Evolutionary conservation across 306 rosid genomes (phyloP), one percentile per base, ranked within the genome.

Genomic region (Quercus alba): DNA sequence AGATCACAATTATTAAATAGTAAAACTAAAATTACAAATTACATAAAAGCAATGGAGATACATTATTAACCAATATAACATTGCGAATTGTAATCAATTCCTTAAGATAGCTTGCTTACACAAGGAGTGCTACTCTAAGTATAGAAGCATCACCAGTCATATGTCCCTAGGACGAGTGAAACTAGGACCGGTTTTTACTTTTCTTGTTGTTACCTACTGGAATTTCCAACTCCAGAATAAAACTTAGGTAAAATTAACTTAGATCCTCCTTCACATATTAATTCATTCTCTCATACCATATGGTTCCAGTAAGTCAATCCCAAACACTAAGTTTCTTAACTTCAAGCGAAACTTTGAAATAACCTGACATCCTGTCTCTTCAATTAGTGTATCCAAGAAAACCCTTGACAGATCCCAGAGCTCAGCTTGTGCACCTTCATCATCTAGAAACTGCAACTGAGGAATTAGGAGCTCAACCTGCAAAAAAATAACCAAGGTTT

Each of bases 381-480:
- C 70, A 56, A 88, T 85, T 64, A 95, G 92, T 35, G 95, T 91
- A 76, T 95, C 97, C 89, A 95, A 84, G 79, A 93, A 95, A 35
- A 85, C 66, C 81, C 85, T 90, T 11, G 99, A 93, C 81, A 95
- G 85, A 25, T 93, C 93, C 99, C 99, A 93, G 82, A 95, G 98
- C 83, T 95, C 97, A 81, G 90, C 89, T 62, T 95, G 99, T 23
- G 98, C 99, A 10, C 99, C 98, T 90, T 95, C 99, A 71, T 95
- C 98, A 28, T 95, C 99, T 71, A 95, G 90, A 90, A 87, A 91
- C 82, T 93, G 94, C 76, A 95, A 94, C 80, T 95, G 99, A 26
- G 99, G 99, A 84, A 95, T 93, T 51, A 95, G 84, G 71, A 95
- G 99, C 85, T 95, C 99, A 75, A 95, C 99, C 99, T 95, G 92